These are phyloP conservation scores for Camelina neglecta DNA, from an alignment of 345 rosid genomes.

Conservation along the genomic window DNA sequence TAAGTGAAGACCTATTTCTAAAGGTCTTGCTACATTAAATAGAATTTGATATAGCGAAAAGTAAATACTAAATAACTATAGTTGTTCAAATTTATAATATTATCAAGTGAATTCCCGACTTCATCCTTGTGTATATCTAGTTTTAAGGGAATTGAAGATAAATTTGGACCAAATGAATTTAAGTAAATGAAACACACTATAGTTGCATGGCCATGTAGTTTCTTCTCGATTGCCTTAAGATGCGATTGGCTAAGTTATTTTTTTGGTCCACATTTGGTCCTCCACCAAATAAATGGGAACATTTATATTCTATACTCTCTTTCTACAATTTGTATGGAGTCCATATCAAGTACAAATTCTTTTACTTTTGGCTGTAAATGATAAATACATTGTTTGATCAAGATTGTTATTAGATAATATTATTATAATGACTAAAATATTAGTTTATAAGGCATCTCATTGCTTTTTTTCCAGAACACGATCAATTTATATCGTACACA, in stretches of 20 bases:
- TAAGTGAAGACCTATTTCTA: not conserved
- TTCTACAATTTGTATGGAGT: slow-evolving; percentile 32
- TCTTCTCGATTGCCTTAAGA: slow-evolving; percentile 24
- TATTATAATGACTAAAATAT: slow-evolving; percentile 30
- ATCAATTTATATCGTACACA: slow-evolving; percentile 37
- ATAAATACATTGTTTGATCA: slow-evolving; percentile 32
- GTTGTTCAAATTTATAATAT: not conserved
- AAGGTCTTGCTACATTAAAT: not conserved
- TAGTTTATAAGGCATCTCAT: slow-evolving; percentile 24
- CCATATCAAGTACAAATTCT: slow-evolving; percentile 46
- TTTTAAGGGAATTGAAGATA: not conserved
- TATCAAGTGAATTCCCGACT: not conserved
- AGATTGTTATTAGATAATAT: slow-evolving; percentile 26
- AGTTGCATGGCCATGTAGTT: slow-evolving; percentile 20
- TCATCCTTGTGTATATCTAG: slow-evolving; percentile 1
- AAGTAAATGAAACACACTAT: not conserved
- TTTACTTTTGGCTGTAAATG: slow-evolving; percentile 32
- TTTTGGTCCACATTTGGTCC: slow-evolving; percentile 44
- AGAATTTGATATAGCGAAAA: not conserved
- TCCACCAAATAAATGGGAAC: slow-evolving; percentile 44
- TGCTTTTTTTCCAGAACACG: slow-evolving; percentile 13
- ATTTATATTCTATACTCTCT: slow-evolving; percentile 38
- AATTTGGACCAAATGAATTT: slow-evolving; percentile 7
- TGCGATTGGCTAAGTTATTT: slow-evolving; percentile 32
- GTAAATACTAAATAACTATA: not conserved